Conservation (phyloP, 768 basidiomycete genomes). For the Lentinula lateritia region DNA sequence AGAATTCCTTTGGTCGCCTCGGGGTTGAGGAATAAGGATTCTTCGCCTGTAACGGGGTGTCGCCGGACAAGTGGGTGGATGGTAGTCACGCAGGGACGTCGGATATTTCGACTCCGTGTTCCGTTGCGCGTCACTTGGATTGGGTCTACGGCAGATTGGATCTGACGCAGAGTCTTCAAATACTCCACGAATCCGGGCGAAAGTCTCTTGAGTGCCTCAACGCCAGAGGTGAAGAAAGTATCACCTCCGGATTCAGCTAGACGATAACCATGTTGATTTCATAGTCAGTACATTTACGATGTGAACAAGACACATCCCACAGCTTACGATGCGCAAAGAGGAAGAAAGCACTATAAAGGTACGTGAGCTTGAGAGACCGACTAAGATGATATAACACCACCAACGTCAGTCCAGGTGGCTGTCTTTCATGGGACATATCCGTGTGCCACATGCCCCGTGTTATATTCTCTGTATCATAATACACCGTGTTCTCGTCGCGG, state of each 20-base stretch:
- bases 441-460: slow-evolving; percentile 44
- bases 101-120: slow-evolving; percentile 50
- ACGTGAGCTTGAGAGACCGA: slow-evolving; percentile 22
- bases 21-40: slow-evolving; percentile 56
- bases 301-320: no score
- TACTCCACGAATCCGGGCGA: slow-evolving; percentile 51
- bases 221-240: slow-evolving; percentile 40
- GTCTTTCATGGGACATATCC: slow-evolving; percentile 43
- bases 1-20: slow-evolving; percentile 54
- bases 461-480: slow-evolving; percentile 40
- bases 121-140: slow-evolving; percentile 49
- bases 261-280: background rate
- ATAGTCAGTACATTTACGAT: no score
- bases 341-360: slow-evolving; percentile 51
- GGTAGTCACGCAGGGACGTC: slow-evolving; percentile 51
- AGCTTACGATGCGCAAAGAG: slow-evolving; percentile 27
- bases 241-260: slow-evolving; percentile 32
- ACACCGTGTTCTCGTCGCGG: slow-evolving; percentile 45
- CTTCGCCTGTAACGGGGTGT: slow-evolving; percentile 61
- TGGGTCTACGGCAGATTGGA: slow-evolving; percentile 58
- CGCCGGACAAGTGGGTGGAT: slow-evolving; percentile 20
- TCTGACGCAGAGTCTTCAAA: slow-evolving; percentile 48
- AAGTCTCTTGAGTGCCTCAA: slow-evolving; percentile 43
- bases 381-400: slow-evolving; percentile 27
- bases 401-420: slow-evolving; percentile 57